Evolutionary conservation across 495 filamentous ascomycete genomes (phyloP), one percentile per base, ranked within the genome.

Genomic region (Antarctomyces pellizariae): DNA sequence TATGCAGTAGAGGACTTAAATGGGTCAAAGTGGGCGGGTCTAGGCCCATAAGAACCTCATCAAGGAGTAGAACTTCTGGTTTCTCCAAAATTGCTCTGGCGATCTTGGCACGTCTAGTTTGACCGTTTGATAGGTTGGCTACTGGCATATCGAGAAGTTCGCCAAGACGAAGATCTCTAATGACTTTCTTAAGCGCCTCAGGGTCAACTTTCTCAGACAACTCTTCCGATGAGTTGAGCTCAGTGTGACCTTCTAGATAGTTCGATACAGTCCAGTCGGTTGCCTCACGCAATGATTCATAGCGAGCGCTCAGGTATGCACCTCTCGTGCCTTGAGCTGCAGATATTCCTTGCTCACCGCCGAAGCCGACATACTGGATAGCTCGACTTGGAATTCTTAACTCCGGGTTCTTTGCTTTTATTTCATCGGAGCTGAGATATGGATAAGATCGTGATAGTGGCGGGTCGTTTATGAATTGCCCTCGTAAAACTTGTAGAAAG

Each of bases 31-130:
- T 82, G 12, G 67, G 62, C 13, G 86, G 86, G 43, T 97, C 86
- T 18, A 97, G 54, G 5, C 86, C 86, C 77, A 97, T 91, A 44
- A 97, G 93, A 8, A 86, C 82, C 40, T 92, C 86, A 49, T 97
- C 86, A 7, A 95, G 54, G 18, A 93, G 54, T 16, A 97, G 37
- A 7, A 92, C 53, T 48, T 84, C 75, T 0, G 86, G 84, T 29
- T 60, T 60, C 19, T 52, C 64, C 36, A 93, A 52, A 22, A 97
- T 45, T 2, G 82, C 80, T 37, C 74, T 74, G 0, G 80, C 86
- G 35, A 97, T 89, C 34, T 75, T 63, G 2, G 86, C 76, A 21
- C 86, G 58, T 35, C 84, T 56, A 3, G 69, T 82, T 48, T 95
- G 86, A 2, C 86, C 86, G 47, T 97, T 93, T 42, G 80, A 91